Percentiles rank a stretch among this genome's conserved stretches.
phyloP scores from a whole-genome alignment of 2,329 filamentous ascomycete species.

The Exophiala alcalophila region DNA sequence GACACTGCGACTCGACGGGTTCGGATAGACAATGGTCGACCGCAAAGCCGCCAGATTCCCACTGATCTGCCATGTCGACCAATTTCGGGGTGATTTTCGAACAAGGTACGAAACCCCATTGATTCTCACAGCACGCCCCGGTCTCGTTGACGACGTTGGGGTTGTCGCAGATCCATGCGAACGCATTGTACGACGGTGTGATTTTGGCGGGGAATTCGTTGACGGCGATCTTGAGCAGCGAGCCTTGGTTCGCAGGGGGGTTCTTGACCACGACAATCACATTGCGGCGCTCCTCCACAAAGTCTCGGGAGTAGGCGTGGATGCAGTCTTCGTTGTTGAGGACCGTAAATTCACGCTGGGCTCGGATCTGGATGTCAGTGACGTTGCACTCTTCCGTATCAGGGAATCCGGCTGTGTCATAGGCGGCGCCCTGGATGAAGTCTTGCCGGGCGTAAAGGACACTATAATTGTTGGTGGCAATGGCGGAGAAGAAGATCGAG shows the following conservation, averaged over 20 bases:
- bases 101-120: constrained; percentile 22
- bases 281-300: constrained; percentile 27
- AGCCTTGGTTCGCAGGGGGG: constrained; percentile 18
- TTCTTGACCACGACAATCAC: constrained; percentile 27
- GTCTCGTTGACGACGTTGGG: constrained; percentile 22
- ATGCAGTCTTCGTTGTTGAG: constrained; percentile 27
- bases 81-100: constrained; percentile 23
- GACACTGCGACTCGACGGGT: constrained; percentile 22
- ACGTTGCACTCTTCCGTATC: constrained; percentile 22
- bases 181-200: constrained; percentile 22
- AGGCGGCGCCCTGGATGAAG: constrained; percentile 23
- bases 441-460: constrained; percentile 22
- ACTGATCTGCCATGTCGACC: constrained; percentile 17
- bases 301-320: constrained; percentile 22
- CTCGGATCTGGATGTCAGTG: constrained; percentile 19
- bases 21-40: constrained; percentile 30
- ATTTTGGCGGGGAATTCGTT: constrained; percentile 25
- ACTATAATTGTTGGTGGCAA: constrained; percentile 30
- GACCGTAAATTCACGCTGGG: constrained; percentile 9
- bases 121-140: constrained; percentile 18
- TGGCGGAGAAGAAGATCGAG: constrained; percentile 32
- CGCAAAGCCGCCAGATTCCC: constrained; percentile 19
- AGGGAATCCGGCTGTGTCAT: constrained; percentile 21
- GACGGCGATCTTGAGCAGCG: constrained; percentile 18
- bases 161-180: constrained; percentile 28